phyloP scores from a whole-genome alignment of 257 asterid genomes.

The Linderniella brevidens region DNA sequence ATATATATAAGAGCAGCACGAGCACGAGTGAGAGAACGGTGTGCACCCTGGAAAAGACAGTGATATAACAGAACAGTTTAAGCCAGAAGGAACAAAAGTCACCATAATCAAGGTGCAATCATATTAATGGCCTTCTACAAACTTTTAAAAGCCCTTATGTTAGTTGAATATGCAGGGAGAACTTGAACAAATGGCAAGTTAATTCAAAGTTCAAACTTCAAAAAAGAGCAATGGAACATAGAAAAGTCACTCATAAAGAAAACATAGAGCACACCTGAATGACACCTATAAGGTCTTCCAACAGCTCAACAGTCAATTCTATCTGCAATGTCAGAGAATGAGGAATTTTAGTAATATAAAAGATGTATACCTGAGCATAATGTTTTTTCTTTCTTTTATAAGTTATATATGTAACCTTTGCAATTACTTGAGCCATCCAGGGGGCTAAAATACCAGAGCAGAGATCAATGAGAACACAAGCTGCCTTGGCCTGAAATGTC shows the following conservation, averaged over 20 bases:
- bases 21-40: slow-evolving; percentile 47
- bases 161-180: too few relatives aligned
- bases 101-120: slow-evolving; percentile 12
- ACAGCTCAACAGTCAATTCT: slow-evolving; percentile 79
- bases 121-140: slow-evolving; percentile 9
- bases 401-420: slow-evolving; percentile 39
- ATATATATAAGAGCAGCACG: slow-evolving; percentile 87
- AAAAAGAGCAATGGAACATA: background rate
- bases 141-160: background rate
- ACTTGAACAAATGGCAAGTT: too few relatives aligned
- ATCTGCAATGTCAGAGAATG: slow-evolving; percentile 24
- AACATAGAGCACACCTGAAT: slow-evolving; percentile 44
- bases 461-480: slow-evolving; percentile 83
- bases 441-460: slow-evolving; percentile 87
- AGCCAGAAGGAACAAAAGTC: slow-evolving; percentile 6
- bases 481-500: slow-evolving; percentile 73
- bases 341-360: background rate
- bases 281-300: slow-evolving; percentile 85
- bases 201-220: background rate
- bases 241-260: background rate
- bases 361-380: background rate
- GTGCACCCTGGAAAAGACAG: slow-evolving; percentile 51
- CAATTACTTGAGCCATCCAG: slow-evolving; percentile 88
- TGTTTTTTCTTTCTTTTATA: slow-evolving; percentile 1
- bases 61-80: slow-evolving; percentile 10